Conservation (phyloP, 169 alveolate species). For the Besnoitia besnoiti region DNA sequence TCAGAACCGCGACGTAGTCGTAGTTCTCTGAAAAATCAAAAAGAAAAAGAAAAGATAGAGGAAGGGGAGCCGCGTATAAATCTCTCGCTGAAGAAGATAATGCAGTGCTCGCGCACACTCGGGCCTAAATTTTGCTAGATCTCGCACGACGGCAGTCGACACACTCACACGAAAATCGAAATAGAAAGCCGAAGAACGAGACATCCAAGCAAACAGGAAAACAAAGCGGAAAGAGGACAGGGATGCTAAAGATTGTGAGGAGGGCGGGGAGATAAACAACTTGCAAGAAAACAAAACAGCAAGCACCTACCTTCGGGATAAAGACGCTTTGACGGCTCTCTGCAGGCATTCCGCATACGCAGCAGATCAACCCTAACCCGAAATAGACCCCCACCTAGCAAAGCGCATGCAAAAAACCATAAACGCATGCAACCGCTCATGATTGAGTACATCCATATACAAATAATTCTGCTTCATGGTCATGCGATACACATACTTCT, state of each 20-base stretch:
- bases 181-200: background rate
- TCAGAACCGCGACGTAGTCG: slow-evolving; percentile 78
- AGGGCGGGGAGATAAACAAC: background rate
- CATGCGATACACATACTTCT: too few relatives aligned
- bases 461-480: too few relatives aligned
- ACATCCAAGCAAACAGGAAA: background rate
- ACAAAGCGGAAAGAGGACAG: background rate
- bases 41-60: background rate
- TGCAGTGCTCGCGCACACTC: too few relatives aligned
- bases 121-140: too few relatives aligned
- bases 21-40: slow-evolving; percentile 57
- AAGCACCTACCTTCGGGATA: background rate
- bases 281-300: background rate
- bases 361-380: too few relatives aligned
- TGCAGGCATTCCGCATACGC: background rate
- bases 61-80: background rate
- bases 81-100: too few relatives aligned
- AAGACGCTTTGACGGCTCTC: background rate
- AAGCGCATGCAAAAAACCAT: too few relatives aligned
- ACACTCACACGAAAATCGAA: too few relatives aligned
- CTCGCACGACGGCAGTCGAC: too few relatives aligned
- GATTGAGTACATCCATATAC: too few relatives aligned
- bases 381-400: too few relatives aligned
- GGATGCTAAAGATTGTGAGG: background rate
- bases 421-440: too few relatives aligned